phyloP scores from a whole-genome alignment of 495 filamentous ascomycete species.

The Penicillium turbatum region DNA sequence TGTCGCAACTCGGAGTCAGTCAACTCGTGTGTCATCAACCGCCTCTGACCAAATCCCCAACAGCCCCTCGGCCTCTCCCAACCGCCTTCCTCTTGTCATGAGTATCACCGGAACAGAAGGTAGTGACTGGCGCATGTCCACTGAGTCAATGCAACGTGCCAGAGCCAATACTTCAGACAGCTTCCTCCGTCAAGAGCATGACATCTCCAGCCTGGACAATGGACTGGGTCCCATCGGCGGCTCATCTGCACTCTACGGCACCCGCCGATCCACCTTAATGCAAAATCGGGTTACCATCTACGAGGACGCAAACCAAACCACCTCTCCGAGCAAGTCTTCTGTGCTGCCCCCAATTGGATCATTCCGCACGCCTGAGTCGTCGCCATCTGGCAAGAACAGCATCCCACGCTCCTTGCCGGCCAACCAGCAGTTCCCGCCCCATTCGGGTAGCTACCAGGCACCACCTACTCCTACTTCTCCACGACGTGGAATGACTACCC shows the following conservation, averaged over 20 bases:
- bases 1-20: slow-evolving; percentile 20
- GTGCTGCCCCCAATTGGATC: slow-evolving; percentile 7
- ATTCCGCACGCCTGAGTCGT: slow-evolving; percentile 13
- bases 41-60: slow-evolving; percentile 13
- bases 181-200: slow-evolving; percentile 4
- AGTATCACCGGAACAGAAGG: slow-evolving; percentile 27
- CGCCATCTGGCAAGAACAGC: slow-evolving; percentile 10
- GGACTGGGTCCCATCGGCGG: slow-evolving; percentile 5
- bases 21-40: slow-evolving; percentile 15
- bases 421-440: slow-evolving; percentile 12
- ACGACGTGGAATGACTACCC: slow-evolving; percentile 29
- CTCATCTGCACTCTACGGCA: not conserved
- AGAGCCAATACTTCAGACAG: slow-evolving; percentile 15
- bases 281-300: slow-evolving; percentile 37
- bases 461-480: slow-evolving; percentile 16
- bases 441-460: slow-evolving; percentile 11
- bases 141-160: slow-evolving; percentile 15
- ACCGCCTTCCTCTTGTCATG: slow-evolving; percentile 8
- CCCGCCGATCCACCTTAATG: slow-evolving; percentile 5
- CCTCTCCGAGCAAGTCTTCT: slow-evolving; percentile 10
- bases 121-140: slow-evolving; percentile 24
- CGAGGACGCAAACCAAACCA: slow-evolving; percentile 30
- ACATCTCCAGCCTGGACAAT: slow-evolving; percentile 7
- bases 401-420: slow-evolving; percentile 13
- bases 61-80: slow-evolving; percentile 10